These are phyloP conservation scores for Wickerhamomyces silvicola DNA, from an alignment of 805 yeast genomes.

Conservation along the genomic window DNA sequence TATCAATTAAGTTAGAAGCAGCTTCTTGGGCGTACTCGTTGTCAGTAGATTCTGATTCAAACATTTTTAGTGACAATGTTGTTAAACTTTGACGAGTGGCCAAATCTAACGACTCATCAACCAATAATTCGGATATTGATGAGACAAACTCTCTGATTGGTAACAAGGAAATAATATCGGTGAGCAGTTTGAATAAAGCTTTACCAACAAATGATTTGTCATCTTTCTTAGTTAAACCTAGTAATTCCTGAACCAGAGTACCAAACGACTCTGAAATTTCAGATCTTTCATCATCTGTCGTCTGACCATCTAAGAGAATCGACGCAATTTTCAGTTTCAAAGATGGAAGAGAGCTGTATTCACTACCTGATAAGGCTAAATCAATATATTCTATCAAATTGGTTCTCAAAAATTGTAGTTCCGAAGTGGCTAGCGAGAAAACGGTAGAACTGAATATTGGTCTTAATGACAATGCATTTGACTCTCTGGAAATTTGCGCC, in stretches of 20 bases:
- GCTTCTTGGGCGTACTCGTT: conserved; percentile 44
- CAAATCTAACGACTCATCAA: conserved; percentile 26
- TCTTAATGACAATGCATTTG: conserved; percentile 35
- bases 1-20: conserved; percentile 44
- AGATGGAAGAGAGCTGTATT: conserved; percentile 35
- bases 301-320: conserved; percentile 36
- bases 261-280: conserved; percentile 14
- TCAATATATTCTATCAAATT: conserved; percentile 53
- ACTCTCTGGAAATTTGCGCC: conserved; percentile 13
- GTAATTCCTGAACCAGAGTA: conserved; percentile 13
- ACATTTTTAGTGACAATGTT: conserved; percentile 56
- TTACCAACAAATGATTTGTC: conserved; percentile 19
- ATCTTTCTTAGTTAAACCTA: conserved; percentile 8
- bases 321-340: conserved; percentile 50
- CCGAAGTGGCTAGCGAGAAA: conserved; percentile 42
- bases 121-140: conserved; percentile 43
- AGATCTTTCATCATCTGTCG: conserved; percentile 7
- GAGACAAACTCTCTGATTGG: conserved; percentile 70
- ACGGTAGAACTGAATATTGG: conserved; percentile 60
- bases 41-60: conserved; percentile 57
- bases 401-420: conserved; percentile 41
- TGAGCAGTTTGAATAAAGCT: conserved; percentile 47
- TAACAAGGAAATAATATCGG: conserved; percentile 57
- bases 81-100: conserved; percentile 58
- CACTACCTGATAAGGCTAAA: conserved; percentile 28